These are phyloP conservation scores for Plasmodium reichenowi DNA, from an alignment of 169 alveolate species.

Conservation along the genomic window DNA sequence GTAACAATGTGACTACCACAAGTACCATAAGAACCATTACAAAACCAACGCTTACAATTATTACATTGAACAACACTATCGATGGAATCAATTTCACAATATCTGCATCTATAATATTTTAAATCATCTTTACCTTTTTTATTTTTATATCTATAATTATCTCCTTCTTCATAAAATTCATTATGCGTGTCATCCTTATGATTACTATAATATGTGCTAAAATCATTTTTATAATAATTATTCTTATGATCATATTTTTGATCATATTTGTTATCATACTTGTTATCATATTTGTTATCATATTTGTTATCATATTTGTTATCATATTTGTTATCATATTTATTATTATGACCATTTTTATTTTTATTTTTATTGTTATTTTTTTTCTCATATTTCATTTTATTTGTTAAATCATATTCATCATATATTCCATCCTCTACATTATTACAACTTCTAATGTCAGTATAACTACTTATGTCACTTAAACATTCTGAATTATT, in stretches of 20 bases:
- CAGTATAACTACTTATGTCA: background rate
- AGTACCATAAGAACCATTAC: conserved; percentile 82
- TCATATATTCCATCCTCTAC: conserved; percentile 6
- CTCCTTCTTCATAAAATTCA: too few relatives aligned
- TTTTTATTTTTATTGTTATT: background rate
- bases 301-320: background rate
- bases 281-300: background rate
- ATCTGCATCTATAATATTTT: conserved; percentile 72
- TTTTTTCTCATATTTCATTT: background rate
- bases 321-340: background rate
- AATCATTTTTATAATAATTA: background rate
- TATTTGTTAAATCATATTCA: background rate
- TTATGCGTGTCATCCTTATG: too few relatives aligned
- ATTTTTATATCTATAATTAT: background rate
- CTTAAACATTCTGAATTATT: background rate
- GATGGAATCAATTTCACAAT: conserved; percentile 75
- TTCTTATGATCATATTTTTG: background rate
- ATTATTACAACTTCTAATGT: background rate
- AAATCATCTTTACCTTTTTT: conserved; percentile 18
- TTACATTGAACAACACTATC: conserved; percentile 85
- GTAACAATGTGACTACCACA: conserved; percentile 87
- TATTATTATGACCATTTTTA: background rate
- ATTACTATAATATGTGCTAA: background rate
- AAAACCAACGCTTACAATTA: conserved; percentile 86
- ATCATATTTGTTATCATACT: background rate